Conservation (phyloP, 768 basidiomycete species). For the Trametes cinnabarina region DNA sequence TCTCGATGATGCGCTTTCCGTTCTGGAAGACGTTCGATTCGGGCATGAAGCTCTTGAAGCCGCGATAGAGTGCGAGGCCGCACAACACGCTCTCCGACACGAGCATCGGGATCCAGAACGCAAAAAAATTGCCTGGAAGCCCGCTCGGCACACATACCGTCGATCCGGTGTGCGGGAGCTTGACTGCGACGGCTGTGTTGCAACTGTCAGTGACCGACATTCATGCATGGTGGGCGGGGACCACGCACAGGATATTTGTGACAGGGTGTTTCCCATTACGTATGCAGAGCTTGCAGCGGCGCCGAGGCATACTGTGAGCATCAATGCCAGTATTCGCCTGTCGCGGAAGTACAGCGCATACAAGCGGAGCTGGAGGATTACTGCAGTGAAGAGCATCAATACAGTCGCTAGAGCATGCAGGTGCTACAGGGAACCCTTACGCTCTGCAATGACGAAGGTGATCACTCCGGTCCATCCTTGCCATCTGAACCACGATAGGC, state of each 20-base stretch:
- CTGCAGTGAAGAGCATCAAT: constrained; percentile 28
- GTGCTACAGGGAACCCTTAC: constrained; percentile 31
- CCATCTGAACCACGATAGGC: constrained; percentile 51
- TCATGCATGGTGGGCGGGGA: neutral
- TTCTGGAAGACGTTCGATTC: constrained; percentile 37
- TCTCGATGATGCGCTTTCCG: constrained; percentile 44
- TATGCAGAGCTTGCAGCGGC: constrained; percentile 41
- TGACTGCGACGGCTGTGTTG: constrained; percentile 3
- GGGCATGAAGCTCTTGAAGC: constrained; percentile 42
- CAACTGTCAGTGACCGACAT: neutral
- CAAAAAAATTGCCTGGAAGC: constrained; percentile 45
- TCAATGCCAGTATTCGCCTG: constrained; percentile 47
- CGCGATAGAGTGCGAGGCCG: constrained; percentile 47
- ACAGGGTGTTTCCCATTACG: constrained; percentile 48
- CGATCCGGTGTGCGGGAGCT: constrained; percentile 13
- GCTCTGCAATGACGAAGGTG: constrained; percentile 53
- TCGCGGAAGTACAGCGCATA: constrained; percentile 58
- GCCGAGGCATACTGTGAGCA: constrained; percentile 41
- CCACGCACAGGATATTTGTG: constrained; percentile 39
- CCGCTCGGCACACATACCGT: constrained; percentile 44
- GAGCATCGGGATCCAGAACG: constrained; percentile 62
- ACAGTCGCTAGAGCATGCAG: too few species aligned
- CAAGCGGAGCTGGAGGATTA: constrained; percentile 60
- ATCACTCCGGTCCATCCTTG: constrained; percentile 61
- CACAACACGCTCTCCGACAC: constrained; percentile 54